These are phyloP conservation scores for Corymbia citriodora DNA, from an alignment of 441 rosid genomes.

Conservation along the genomic window DNA sequence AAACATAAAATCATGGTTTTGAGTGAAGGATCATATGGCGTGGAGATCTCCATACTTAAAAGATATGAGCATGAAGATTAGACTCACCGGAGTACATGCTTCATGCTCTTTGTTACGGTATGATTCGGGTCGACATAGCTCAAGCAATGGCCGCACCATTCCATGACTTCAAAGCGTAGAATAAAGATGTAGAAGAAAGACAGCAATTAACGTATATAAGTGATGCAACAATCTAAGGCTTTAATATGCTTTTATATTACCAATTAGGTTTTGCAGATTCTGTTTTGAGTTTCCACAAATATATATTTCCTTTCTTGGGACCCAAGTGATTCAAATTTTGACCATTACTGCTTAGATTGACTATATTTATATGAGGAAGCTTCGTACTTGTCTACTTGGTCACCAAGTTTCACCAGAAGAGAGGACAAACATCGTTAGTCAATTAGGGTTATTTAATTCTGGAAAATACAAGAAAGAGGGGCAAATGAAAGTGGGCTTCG, in stretches of 20 bases:
- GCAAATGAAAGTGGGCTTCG: background rate
- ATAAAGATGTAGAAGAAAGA: background rate
- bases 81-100: background rate
- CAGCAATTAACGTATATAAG: background rate
- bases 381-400: background rate
- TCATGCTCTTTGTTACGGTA: background rate
- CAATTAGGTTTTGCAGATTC: background rate
- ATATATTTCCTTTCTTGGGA: background rate
- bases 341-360: background rate
- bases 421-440: background rate
- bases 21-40: background rate
- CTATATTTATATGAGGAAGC: background rate
- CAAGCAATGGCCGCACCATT: background rate
- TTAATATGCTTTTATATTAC: background rate
- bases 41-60: background rate
- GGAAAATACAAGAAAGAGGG: background rate
- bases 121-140: background rate
- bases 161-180: background rate
- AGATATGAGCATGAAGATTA: background rate
- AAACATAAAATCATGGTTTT: background rate
- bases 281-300: background rate
- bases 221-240: background rate
- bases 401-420: background rate
- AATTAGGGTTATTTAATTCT: background rate
- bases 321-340: background rate